phyloP scores from a whole-genome alignment of 441 rosid species.

The Syzygium syzygioides region DNA sequence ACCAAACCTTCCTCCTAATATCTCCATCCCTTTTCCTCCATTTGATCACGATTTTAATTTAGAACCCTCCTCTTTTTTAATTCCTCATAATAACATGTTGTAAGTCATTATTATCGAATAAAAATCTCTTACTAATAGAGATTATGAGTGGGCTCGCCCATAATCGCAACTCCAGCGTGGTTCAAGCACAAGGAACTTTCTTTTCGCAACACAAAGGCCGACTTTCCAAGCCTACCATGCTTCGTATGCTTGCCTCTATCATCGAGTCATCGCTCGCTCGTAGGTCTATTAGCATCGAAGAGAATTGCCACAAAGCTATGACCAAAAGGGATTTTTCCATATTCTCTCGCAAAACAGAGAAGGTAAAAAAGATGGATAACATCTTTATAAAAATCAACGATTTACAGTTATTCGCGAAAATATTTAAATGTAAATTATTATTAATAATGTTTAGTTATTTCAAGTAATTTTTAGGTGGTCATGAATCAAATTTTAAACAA shows the following conservation, averaged over 20 bases:
- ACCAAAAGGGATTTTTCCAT: neutral
- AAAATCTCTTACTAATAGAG: fast-evolving
- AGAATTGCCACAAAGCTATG: fast-evolving
- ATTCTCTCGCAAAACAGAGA: fast-evolving
- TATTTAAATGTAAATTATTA: neutral
- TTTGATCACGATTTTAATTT: neutral
- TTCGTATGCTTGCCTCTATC: neutral
- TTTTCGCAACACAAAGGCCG: fast-evolving
- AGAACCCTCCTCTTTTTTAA: neutral
- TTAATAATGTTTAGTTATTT: neutral
- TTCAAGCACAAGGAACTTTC: fast-evolving
- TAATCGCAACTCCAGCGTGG: fast-evolving
- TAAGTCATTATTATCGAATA: fast-evolving
- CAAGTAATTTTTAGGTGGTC: neutral
- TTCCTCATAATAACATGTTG: fast-evolving
- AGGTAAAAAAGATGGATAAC: fast-evolving
- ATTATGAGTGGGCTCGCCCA: fast-evolving
- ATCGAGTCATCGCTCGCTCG: neutral
- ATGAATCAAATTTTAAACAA: too few relatives aligned
- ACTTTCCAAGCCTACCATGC: fast-evolving
- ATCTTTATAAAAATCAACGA: neutral
- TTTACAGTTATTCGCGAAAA: fast-evolving
- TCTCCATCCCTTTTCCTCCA: neutral
- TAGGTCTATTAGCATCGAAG: fast-evolving
- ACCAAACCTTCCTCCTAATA: neutral